phyloP scores from a whole-genome alignment of 345 rosid species.

The Linum trigynum region DNA sequence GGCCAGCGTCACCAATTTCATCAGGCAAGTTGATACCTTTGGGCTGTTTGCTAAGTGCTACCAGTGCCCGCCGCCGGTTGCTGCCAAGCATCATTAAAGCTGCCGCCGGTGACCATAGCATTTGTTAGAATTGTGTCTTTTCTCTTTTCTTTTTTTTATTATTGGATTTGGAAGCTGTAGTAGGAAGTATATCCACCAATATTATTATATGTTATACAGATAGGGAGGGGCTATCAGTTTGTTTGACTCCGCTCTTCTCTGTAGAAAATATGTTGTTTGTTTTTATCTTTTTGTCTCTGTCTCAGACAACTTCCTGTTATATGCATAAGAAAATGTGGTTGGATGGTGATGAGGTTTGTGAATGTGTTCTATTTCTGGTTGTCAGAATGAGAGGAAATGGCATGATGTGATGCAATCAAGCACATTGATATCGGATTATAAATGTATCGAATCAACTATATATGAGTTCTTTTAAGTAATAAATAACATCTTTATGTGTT shows the following conservation, averaged over 20 bases:
- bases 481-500: neutral
- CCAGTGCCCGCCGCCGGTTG: constrained; percentile 46
- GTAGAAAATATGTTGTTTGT: constrained; percentile 4
- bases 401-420: too few relatives aligned
- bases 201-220: constrained; percentile 9
- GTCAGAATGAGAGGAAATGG: too few relatives aligned
- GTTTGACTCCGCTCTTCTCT: constrained; percentile 7
- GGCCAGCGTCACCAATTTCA: constrained; percentile 23
- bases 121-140: constrained; percentile 2
- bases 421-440: neutral
- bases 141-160: neutral
- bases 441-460: neutral
- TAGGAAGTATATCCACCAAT: too few relatives aligned
- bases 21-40: constrained; percentile 67
- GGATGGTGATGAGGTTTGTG: too few relatives aligned
- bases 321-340: too few relatives aligned
- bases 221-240: constrained; percentile 2
- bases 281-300: too few relatives aligned
- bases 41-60: constrained; percentile 88
- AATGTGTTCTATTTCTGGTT: too few relatives aligned
- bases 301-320: too few relatives aligned
- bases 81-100: constrained; percentile 22
- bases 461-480: neutral
- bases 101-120: neutral
- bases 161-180: too few relatives aligned